Conservation (phyloP, 805 yeast genomes). For the Debaryomyces castellii region DNA sequence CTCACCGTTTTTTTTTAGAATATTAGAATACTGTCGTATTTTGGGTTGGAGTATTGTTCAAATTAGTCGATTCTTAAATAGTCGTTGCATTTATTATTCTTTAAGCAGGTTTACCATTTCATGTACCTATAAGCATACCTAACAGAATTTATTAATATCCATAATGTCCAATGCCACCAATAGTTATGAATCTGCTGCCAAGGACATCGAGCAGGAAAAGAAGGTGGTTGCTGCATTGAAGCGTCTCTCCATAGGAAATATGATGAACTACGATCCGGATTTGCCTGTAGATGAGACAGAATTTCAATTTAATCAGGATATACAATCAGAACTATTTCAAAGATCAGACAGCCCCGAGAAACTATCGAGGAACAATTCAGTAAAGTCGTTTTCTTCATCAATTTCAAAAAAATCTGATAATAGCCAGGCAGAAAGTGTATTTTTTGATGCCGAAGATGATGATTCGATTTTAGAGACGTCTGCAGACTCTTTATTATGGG, state of each 20-base stretch:
- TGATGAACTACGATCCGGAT: conserved; percentile 68
- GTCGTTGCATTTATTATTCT: not conserved
- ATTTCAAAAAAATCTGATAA: not conserved
- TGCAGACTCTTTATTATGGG: conserved; percentile 71
- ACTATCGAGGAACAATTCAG: not conserved
- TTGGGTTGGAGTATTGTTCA: not conserved
- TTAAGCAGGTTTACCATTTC: not conserved
- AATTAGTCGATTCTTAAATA: not conserved
- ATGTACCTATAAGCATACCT: not conserved
- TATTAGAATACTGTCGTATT: no score
- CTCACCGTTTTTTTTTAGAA: not conserved
- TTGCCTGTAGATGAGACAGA: conserved; percentile 47
- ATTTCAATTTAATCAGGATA: conserved; percentile 4
- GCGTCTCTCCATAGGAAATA: conserved; percentile 67
- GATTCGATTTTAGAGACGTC: conserved; percentile 23
- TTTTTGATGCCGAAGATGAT: conserved; percentile 17
- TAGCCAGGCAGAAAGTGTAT: conserved; percentile 13
- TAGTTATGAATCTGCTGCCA: conserved; percentile 56
- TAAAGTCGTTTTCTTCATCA: not conserved
- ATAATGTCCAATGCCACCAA: conserved; percentile 4
- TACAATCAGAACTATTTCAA: not conserved
- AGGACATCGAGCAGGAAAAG: conserved; percentile 73
- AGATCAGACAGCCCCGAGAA: not conserved
- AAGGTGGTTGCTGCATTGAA: conserved; percentile 73
- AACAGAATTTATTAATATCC: not conserved